These are phyloP conservation scores for Aaosphaeria arxii DNA, from an alignment of 2,329 filamentous ascomycete species.

Conservation along the genomic window DNA sequence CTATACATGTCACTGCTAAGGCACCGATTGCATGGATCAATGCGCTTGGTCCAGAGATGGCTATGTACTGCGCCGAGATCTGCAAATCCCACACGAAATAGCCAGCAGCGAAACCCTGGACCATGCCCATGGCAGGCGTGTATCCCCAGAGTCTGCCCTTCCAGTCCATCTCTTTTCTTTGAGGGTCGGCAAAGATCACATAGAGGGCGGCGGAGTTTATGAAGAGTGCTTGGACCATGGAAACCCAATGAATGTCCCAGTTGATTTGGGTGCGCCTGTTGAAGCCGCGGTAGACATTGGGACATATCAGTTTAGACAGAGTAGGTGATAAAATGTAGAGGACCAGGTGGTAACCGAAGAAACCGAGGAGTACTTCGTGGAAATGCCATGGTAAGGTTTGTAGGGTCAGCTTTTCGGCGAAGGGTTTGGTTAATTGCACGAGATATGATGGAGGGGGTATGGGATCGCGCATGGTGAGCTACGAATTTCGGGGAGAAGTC, in stretches of 20 bases:
- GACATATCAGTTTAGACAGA: conserved; percentile 61
- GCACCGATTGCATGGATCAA: conserved; percentile 74
- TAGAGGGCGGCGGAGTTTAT: conserved; percentile 71
- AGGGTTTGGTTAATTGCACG: conserved; percentile 57
- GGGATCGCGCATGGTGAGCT: conserved; percentile 63
- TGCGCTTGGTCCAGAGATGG: conserved; percentile 71
- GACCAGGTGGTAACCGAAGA: conserved; percentile 66
- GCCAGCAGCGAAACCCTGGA: conserved; percentile 72
- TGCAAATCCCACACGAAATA: conserved; percentile 83
- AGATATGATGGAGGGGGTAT: conserved; percentile 62
- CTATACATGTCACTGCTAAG: conserved; percentile 69
- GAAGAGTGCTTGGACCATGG: conserved; percentile 69
- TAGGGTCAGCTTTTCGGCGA: conserved; percentile 60
- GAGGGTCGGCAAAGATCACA: conserved; percentile 63
- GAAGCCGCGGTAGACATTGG: conserved; percentile 60
- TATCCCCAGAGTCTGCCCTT: conserved; percentile 75
- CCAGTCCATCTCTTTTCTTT: conserved; percentile 65
- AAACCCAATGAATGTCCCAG: conserved; percentile 87
- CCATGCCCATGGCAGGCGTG: conserved; percentile 67
- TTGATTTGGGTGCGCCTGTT: conserved; percentile 65
- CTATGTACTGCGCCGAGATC: conserved; percentile 64
- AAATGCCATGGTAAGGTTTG: conserved; percentile 71
- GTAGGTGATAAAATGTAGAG: conserved; percentile 65
- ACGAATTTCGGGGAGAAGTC: too few relatives aligned
- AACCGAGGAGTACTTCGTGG: conserved; percentile 70